Percentiles rank a stretch among this genome's conserved stretches.
phyloP scores from a whole-genome alignment of 805 yeast genomes.

The Alloascoidea africana region DNA sequence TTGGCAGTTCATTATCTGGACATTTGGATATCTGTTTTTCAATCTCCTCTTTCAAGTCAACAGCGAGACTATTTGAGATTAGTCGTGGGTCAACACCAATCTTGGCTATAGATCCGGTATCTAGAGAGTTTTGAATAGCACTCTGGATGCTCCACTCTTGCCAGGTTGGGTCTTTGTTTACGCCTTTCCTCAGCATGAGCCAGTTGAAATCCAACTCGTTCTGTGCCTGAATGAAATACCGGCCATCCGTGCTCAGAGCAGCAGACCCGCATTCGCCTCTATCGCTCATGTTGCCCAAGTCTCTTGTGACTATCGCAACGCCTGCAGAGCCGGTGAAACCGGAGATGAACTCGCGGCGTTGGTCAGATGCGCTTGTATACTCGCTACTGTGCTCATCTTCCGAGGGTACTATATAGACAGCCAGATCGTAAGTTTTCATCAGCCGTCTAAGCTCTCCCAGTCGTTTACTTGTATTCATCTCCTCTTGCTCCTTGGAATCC shows the following conservation, averaged over 20 bases:
- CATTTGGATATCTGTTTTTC: constrained; percentile 13
- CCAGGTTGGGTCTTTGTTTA: constrained; percentile 60
- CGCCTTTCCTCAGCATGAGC: constrained; percentile 70
- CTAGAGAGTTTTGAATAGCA: background rate
- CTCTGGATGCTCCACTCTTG: constrained; percentile 36
- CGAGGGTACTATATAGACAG: constrained; percentile 66
- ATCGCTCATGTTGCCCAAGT: constrained; percentile 9
- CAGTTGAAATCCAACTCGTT: constrained; percentile 70
- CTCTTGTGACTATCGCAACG: constrained; percentile 62
- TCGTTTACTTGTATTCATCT: constrained; percentile 17
- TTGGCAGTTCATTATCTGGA: constrained; percentile 14
- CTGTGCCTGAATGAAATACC: constrained; percentile 86
- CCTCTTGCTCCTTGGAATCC: no score
- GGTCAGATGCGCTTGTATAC: constrained; percentile 70
- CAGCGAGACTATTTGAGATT: constrained; percentile 23
- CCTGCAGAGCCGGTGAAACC: constrained; percentile 93
- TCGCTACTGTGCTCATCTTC: constrained; percentile 94
- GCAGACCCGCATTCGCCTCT: constrained; percentile 33
- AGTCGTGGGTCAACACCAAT: constrained; percentile 79
- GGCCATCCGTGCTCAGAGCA: constrained; percentile 82
- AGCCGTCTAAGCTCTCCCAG: constrained; percentile 41
- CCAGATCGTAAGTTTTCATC: constrained; percentile 50
- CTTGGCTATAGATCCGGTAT: constrained; percentile 24
- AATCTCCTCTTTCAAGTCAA: background rate
- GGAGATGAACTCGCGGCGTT: constrained; percentile 66